Conservation (phyloP, 768 basidiomycete species). For the Boletus vermiculosoides region DNA sequence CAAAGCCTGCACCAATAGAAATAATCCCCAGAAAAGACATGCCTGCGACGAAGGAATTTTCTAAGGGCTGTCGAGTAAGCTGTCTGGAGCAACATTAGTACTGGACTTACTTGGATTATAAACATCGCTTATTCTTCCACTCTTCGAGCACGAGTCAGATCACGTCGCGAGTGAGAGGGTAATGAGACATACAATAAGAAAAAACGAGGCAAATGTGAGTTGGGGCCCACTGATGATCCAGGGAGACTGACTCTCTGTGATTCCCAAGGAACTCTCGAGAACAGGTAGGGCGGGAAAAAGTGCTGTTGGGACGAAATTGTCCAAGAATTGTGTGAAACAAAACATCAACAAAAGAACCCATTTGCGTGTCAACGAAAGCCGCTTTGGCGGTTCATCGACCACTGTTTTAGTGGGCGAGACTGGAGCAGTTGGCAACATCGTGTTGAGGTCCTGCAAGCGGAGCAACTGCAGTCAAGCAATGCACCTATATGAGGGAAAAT, state of each 20-base stretch:
- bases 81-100: slow-evolving; percentile 18
- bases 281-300: slow-evolving; percentile 40
- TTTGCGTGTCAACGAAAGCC: slow-evolving; percentile 27
- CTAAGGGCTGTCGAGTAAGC: no score
- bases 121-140: slow-evolving; percentile 25
- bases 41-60: no score
- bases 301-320: slow-evolving; percentile 41
- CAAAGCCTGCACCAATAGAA: no score
- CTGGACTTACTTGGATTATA: slow-evolving; percentile 31
- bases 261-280: slow-evolving; percentile 21
- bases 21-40: no score
- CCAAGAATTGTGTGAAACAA: slow-evolving; percentile 44
- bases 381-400: slow-evolving; percentile 4
- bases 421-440: slow-evolving; percentile 10
- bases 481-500: no score
- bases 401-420: not conserved
- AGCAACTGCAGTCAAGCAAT: not conserved
- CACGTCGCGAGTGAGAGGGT: not conserved
- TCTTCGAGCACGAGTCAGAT: slow-evolving; percentile 16
- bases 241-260: slow-evolving; percentile 10
- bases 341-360: slow-evolving; percentile 35
- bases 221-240: slow-evolving; percentile 46
- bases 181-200: slow-evolving; percentile 18
- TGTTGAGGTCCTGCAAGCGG: not conserved
- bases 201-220: slow-evolving; percentile 45